Evolutionary conservation across 768 basidiomycete species (phyloP).

Genomic region (Rhizopogon salebrosus): DNA sequence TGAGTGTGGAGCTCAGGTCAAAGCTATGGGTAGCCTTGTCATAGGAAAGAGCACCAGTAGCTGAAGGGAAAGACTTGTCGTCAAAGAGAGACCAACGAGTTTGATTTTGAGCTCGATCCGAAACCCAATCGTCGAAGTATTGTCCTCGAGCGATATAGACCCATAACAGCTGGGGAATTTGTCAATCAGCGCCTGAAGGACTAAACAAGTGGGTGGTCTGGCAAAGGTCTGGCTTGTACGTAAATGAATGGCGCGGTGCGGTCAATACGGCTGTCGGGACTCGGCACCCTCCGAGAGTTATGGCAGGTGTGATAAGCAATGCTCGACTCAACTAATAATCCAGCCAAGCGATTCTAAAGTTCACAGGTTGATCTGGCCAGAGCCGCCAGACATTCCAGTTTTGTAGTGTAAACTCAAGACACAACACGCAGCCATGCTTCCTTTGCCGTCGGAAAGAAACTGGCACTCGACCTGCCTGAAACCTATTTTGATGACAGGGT

Average conservation of each 20-base stretch:
- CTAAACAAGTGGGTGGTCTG: too few relatives aligned
- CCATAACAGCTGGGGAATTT: constrained; percentile 82
- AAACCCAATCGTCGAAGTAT: constrained; percentile 78
- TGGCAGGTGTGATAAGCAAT: too few relatives aligned
- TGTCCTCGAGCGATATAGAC: too few relatives aligned
- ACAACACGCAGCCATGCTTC: constrained; percentile 45
- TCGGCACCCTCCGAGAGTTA: too few relatives aligned
- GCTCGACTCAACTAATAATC: too few relatives aligned
- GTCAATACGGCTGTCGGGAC: too few relatives aligned
- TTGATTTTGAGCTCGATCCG: constrained; percentile 53
- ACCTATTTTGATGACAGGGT: constrained; percentile 82
- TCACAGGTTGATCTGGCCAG: too few relatives aligned
- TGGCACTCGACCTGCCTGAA: constrained; percentile 73
- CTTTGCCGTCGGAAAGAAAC: constrained; percentile 51
- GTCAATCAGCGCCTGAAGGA: constrained; percentile 67
- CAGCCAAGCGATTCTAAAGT: too few relatives aligned
- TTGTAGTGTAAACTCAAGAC: constrained; percentile 28
- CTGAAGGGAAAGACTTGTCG: constrained; percentile 52
- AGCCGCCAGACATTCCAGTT: too few relatives aligned
- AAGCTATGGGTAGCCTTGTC: constrained; percentile 61
- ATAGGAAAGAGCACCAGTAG: constrained; percentile 49
- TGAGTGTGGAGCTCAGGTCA: constrained; percentile 51
- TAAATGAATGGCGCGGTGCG: too few relatives aligned
- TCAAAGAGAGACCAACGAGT: constrained; percentile 76
- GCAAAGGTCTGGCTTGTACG: too few relatives aligned